A percentile compares a stretch with the other conserved stretches of the same genome.
Conservation (phyloP, 208 protist species). For the Tritrichomonas foetus region DNA sequence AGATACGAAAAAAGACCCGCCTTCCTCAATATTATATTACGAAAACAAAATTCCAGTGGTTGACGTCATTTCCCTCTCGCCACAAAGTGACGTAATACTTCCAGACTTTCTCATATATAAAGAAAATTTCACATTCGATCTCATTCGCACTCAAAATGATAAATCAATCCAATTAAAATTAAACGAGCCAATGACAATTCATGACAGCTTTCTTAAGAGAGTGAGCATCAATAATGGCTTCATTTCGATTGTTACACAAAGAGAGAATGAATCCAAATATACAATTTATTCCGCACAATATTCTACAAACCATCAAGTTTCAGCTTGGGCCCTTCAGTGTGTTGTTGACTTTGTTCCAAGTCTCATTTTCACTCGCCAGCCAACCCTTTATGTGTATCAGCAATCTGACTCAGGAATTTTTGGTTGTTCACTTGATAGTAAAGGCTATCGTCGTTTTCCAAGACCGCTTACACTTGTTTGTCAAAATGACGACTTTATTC, state of each 20-base stretch:
- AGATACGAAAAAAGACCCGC: not conserved
- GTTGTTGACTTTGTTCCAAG: not conserved
- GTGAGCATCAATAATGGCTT: not conserved
- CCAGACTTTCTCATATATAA: not conserved
- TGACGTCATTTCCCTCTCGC: not conserved
- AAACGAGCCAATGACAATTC: not conserved
- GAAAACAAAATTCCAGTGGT: not conserved
- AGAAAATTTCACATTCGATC: not conserved
- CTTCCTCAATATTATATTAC: not conserved
- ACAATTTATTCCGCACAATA: not conserved
- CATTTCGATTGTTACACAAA: not conserved
- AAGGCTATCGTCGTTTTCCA: not conserved
- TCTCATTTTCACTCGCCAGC: not conserved
- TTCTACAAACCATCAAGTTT: not conserved
- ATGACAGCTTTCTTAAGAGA: not conserved
- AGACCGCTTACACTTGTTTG: not conserved
- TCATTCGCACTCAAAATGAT: not conserved
- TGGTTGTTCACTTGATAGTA: not conserved
- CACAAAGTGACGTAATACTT: not conserved
- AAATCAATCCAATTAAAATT: too few relatives aligned
- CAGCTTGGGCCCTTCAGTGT: not conserved
- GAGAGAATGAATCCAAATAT: not conserved
- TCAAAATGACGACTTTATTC: not conserved
- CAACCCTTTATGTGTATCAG: not conserved
- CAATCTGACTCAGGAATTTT: not conserved